Base-by-base conservation (phyloP, 176 grass and related monocot species). In the Aechmea fasciata region DNA sequence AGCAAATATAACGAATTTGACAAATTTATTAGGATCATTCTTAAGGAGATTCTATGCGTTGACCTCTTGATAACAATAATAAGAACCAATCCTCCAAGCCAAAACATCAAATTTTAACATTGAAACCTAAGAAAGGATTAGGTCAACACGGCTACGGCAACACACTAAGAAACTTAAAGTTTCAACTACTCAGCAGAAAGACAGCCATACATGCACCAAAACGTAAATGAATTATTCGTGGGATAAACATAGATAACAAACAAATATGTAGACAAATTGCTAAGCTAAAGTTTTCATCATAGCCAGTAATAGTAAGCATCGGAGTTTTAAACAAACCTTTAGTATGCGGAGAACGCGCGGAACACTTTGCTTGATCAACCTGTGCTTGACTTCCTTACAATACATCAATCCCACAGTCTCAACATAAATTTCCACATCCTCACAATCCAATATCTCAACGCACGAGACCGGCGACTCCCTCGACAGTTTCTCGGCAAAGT, bases 391-490 rank as follows among this genome's bases (percentile, higher is more conserved):
- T 82, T 91, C 83, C 75, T 66, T 80, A 74, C 80, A 88, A 62
- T 96, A 96, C 88, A 96, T 96, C 85, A 96, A 78, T 15, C 91
- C 87, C 70, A 91, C 85, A 15, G 91, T 91, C 69, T 91, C 91
- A 49, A 91, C 85, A 75, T 78, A 91, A 47, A 96, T 96, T 75
- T 96, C 91, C 49, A 96, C 88, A 78, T 96, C 91, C 51, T 96
- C 91, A 57, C 88, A 96, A 67, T 96, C 88, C 50, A 75, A 14
- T 25, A 91, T 79, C 50, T 96, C 88, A 28, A 96, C 65, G 49
- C 62, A 83, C 1, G 79, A 78, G 11, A 79, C 65, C 17, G 83
- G 79, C 73, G 87, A 91, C 66, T 91, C 74, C 47, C 57, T 63
- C 10, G 84, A 85, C 12, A 96, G 75, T 54, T 80, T 89, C 11